Percentiles rank a stretch among this genome's conserved stretches.
Conservation (phyloP, 805 yeast genomes). For the Candida coquimbonensis region DNA sequence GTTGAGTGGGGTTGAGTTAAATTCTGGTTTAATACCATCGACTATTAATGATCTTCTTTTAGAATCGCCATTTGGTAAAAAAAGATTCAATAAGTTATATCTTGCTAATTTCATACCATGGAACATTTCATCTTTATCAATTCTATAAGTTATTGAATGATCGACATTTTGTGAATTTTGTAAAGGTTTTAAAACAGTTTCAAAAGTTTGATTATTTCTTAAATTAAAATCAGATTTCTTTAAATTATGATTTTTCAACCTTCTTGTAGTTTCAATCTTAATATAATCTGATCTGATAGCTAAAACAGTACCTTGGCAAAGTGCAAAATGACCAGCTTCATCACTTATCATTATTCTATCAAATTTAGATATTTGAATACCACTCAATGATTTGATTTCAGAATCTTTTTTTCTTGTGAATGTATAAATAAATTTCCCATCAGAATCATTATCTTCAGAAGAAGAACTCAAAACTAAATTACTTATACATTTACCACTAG, state of each 20-base stretch:
- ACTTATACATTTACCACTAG: slow-evolving; percentile 54
- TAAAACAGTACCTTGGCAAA: slow-evolving; percentile 56
- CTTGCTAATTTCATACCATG: slow-evolving; percentile 73
- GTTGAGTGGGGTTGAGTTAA: slow-evolving; percentile 18
- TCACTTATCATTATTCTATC: slow-evolving; percentile 76
- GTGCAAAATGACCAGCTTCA: slow-evolving; percentile 68
- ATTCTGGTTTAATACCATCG: slow-evolving; percentile 25
- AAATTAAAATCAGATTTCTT: slow-evolving; percentile 34
- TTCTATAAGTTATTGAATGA: slow-evolving; percentile 38
- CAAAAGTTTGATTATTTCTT: slow-evolving; percentile 41
- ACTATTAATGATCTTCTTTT: slow-evolving; percentile 28
- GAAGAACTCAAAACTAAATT: slow-evolving; percentile 34
- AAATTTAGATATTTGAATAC: slow-evolving; percentile 44
- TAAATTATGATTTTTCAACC: slow-evolving; percentile 34
- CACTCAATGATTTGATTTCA: slow-evolving; percentile 14
- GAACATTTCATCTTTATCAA: slow-evolving; percentile 76
- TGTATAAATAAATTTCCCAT: slow-evolving; percentile 36
- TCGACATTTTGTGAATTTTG: slow-evolving; percentile 8
- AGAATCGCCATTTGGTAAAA: slow-evolving; percentile 37
- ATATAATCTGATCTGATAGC: slow-evolving; percentile 36
- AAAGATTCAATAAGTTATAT: slow-evolving; percentile 64
- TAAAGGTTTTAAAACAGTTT: slow-evolving; percentile 35
- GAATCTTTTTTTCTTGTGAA: slow-evolving; percentile 33
- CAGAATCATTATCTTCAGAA: slow-evolving; percentile 15
- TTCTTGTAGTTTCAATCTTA: slow-evolving; percentile 45